Percentiles rank a stretch among this genome's conserved stretches.
Evolutionary conservation across 2,329 filamentous ascomycete species (phyloP).

Genomic region (Verticillium isaacii): DNA sequence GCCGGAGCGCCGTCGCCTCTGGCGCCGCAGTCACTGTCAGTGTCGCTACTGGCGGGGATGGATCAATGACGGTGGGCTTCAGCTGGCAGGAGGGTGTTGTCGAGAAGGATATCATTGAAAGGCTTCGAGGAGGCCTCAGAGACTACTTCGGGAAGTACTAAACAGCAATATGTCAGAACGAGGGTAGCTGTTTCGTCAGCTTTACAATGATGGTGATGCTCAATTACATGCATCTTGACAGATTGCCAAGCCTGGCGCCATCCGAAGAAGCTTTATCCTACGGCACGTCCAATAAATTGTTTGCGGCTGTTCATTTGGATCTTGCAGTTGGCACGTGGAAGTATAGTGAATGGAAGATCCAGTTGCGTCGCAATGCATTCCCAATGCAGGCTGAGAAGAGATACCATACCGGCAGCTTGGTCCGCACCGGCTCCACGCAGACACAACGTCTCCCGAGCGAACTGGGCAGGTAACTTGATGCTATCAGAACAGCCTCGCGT

Average conservation of each 20-base stretch:
- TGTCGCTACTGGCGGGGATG: conserved; percentile 36
- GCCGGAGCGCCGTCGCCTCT: conserved; percentile 33
- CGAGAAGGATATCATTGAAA: conserved; percentile 16
- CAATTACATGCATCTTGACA: neutral
- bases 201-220: no score
- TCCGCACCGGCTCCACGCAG: no score
- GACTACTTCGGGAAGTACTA: neutral
- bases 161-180: neutral
- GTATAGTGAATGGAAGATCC: neutral
- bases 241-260: neutral
- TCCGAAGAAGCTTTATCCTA: neutral
- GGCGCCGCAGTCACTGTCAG: conserved; percentile 31
- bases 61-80: conserved; percentile 31
- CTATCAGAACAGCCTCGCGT: no score
- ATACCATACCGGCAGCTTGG: no score
- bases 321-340: neutral
- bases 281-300: neutral
- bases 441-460: no score
- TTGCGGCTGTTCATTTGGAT: neutral
- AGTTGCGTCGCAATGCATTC: neutral
- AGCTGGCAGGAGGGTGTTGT: conserved; percentile 33
- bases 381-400: neutral
- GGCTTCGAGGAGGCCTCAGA: neutral
- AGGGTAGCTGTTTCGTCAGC: neutral
- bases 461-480: no score